Conservation (phyloP, 2,329 filamentous ascomycete species). For the Magnaporthiopsis rhizophila region DNA sequence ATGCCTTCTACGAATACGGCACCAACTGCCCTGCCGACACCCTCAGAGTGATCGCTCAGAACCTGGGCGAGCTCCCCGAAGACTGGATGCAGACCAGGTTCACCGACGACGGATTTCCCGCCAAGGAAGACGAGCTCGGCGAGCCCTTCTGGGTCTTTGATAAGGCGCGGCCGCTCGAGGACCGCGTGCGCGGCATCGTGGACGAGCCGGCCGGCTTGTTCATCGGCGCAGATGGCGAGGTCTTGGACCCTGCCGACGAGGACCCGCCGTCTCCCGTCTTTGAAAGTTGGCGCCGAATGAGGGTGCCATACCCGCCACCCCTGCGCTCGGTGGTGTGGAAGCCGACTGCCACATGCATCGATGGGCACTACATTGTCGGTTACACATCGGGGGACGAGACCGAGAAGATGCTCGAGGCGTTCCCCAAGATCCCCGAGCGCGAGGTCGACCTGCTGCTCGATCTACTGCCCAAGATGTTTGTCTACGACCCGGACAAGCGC, state of each 20-base stretch:
- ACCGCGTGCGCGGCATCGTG: slow-evolving; percentile 10
- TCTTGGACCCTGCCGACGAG: slow-evolving; percentile 4
- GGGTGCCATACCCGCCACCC: slow-evolving; percentile 10
- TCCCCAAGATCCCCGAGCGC: slow-evolving; percentile 14
- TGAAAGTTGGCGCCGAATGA: not conserved
- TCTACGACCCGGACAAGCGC: slow-evolving; percentile 14
- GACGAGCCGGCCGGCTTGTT: slow-evolving; percentile 12
- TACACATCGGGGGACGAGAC: slow-evolving; percentile 13
- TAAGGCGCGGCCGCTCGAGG: slow-evolving; percentile 11
- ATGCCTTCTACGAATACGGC: slow-evolving; percentile 13
- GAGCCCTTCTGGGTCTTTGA: slow-evolving; percentile 5
- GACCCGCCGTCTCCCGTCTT: not conserved
- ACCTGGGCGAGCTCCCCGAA: slow-evolving; percentile 13
- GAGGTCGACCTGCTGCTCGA: slow-evolving; percentile 15
- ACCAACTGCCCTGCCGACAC: slow-evolving; percentile 11
- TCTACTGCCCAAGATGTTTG: slow-evolving; percentile 16
- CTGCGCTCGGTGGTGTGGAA: slow-evolving; percentile 12
- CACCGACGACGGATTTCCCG: slow-evolving; percentile 12
- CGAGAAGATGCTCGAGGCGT: slow-evolving; percentile 11
- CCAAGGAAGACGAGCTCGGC: slow-evolving; percentile 2
- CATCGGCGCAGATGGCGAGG: slow-evolving; percentile 10
- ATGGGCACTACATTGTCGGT: slow-evolving; percentile 7
- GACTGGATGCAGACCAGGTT: slow-evolving; percentile 13
- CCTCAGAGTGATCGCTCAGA: slow-evolving; percentile 11
- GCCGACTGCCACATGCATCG: slow-evolving; percentile 12